These are phyloP conservation scores for Hypoxylon crocopeplum DNA, from an alignment of 495 filamentous ascomycete species.

Conservation along the genomic window DNA sequence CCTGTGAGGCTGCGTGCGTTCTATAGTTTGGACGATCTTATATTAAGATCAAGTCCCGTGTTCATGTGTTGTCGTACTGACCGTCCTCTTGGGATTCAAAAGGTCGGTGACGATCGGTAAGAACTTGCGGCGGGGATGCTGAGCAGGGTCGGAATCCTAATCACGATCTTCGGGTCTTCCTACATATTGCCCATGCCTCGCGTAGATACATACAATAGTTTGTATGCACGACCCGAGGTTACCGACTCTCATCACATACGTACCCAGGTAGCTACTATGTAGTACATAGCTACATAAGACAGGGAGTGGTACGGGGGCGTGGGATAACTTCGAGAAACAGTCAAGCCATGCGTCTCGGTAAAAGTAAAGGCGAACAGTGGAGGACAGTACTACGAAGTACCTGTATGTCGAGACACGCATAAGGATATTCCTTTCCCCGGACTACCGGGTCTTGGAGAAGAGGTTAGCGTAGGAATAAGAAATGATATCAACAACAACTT, in stretches of 20 bases:
- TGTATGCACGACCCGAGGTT: slow-evolving; percentile 8
- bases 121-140: slow-evolving; percentile 1
- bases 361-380: slow-evolving; percentile 12
- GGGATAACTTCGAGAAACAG: background rate
- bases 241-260: slow-evolving; percentile 12
- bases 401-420: background rate
- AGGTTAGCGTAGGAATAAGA: slow-evolving; percentile 23
- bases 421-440: slow-evolving; percentile 8
- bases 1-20: slow-evolving; percentile 21
- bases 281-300: background rate
- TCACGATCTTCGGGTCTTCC: slow-evolving; percentile 13
- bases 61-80: slow-evolving; percentile 2
- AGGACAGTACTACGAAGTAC: background rate
- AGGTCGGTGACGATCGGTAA: slow-evolving; percentile 14
- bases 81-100: slow-evolving; percentile 9
- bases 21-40: slow-evolving; percentile 15
- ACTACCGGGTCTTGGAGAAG: slow-evolving; percentile 27
- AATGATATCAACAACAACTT: slow-evolving; percentile 10
- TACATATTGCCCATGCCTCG: background rate
- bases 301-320: background rate
- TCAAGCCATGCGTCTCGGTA: slow-evolving; percentile 3
- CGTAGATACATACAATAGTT: background rate
- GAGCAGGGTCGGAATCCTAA: slow-evolving; percentile 16
- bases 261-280: no score
- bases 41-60: slow-evolving; percentile 7